Base-by-base conservation (phyloP, 352 stramenopile species). In the Ophiocytium majus region DNA sequence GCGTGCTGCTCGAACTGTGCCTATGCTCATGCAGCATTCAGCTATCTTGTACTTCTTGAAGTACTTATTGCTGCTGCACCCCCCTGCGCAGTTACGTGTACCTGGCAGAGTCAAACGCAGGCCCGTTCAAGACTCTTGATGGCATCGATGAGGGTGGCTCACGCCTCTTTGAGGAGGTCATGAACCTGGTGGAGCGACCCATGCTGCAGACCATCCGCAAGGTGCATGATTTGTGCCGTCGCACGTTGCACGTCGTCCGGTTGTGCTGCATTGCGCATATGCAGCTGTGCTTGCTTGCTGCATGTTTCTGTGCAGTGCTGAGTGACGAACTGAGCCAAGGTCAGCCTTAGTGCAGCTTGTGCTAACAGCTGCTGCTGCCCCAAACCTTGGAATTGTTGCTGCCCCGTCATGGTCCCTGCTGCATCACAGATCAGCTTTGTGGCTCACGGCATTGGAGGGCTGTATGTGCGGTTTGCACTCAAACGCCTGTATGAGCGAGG, bases 91-190 rank as follows among this genome's bases (percentile, higher is more conserved):
- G 66, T 17, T 78, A 78, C 14, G 66, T 78, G 10, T 78, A 78
- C 35, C 66, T 78, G 5, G 5, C 66, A 43, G 66, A 78, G 35
- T 5, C 66, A 78, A 87, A 87, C 76, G 66, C 83, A 28, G 83
- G 76, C n/a, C 10, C 83, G 9, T 87, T 87, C 80, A 87, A 87
- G 49, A 87, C 83, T 9, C 63, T 87, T 28, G 83, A 87, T 34
- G 83, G 83, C 34, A 85, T 87, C 9, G 50, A 35, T 32, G 81
- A 87, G 50, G 83, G 83, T 19, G 83, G 83, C 0, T 64, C 49
- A 23, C 36, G 83, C 32, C 76, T 87, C 1, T 87, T 78, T 81
- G 83, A 87, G 74, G 83, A 87, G 80, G 74, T 82, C n/a, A 87
- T 87, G 79, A 43, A 83, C 66, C 35, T 78, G 66, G 35, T 78